Conservation (phyloP, 495 filamentous ascomycete genomes). For the Sphaerosporella brunnea region DNA sequence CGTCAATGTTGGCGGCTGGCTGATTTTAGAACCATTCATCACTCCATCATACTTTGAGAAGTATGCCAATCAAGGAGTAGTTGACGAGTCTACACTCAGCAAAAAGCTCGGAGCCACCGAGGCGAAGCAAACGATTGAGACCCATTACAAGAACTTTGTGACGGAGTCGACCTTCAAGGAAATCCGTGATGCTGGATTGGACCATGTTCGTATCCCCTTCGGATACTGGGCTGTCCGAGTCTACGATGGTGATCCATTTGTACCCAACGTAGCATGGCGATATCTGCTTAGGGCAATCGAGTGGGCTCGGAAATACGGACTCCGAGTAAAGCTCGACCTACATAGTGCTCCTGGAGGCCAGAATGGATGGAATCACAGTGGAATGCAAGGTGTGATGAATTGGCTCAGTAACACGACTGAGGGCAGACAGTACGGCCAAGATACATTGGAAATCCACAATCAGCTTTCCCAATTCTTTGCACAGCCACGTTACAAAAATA, state of each 20-base stretch:
- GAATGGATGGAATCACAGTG: constrained; percentile 84
- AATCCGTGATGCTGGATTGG: constrained; percentile 74
- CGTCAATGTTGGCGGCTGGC: constrained; percentile 89
- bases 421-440: constrained; percentile 46
- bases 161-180: constrained; percentile 65
- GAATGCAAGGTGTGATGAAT: constrained; percentile 47
- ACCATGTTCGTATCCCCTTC: constrained; percentile 89
- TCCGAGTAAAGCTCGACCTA: constrained; percentile 85
- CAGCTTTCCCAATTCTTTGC: constrained; percentile 69
- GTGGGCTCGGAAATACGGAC: constrained; percentile 77
- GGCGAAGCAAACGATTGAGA: constrained; percentile 50
- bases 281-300: constrained; percentile 89
- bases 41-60: constrained; percentile 69
- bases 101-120: constrained; percentile 44
- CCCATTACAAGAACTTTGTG: constrained; percentile 80
- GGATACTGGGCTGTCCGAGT: constrained; percentile 88
- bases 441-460: constrained; percentile 67
- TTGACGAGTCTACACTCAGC: constrained; percentile 79
- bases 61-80: constrained; percentile 42
- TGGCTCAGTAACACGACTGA: constrained; percentile 71
- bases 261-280: constrained; percentile 74
- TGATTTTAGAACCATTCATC: constrained; percentile 88
- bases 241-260: constrained; percentile 74
- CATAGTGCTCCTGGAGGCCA: constrained; percentile 73
- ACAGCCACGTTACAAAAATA: constrained; percentile 66